Conservation (phyloP, 495 filamentous ascomycete species). For the Tuber microsphaerosporum region DNA sequence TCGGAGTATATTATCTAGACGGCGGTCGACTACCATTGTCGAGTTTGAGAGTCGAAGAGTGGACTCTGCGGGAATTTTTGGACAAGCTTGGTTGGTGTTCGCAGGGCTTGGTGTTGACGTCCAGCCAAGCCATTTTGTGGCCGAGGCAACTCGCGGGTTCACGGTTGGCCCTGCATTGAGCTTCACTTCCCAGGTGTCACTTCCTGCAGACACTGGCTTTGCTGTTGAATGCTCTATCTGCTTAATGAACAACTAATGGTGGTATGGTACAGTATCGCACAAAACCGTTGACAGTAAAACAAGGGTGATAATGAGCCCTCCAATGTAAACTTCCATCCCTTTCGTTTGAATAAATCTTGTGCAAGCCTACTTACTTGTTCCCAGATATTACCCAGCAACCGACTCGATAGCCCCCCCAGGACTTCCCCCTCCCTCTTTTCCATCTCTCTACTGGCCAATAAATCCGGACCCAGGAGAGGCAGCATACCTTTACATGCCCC, state of each 20-base stretch:
- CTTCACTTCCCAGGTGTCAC: not conserved
- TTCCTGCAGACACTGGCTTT: not conserved
- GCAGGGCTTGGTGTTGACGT: conserved; percentile 23
- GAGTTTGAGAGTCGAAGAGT: conserved; percentile 6
- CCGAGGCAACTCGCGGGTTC: not conserved
- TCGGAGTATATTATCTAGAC: conserved; percentile 41
- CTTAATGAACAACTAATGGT: not conserved
- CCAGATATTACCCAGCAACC: conserved; percentile 20
- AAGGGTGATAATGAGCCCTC: not conserved
- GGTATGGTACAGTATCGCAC: not conserved
- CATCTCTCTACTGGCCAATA: conserved; percentile 77
- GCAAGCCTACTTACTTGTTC: conserved; percentile 8
- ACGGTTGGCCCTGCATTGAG: not conserved
- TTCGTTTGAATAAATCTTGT: not conserved
- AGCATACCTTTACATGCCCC: conserved; percentile 66
- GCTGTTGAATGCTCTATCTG: not conserved
- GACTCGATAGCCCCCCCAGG: conserved; percentile 48
- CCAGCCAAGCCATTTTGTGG: conserved; percentile 20
- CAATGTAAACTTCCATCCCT: not conserved
- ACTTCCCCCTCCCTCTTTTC: conserved; percentile 71
- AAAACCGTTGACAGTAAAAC: not conserved
- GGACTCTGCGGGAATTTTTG: not conserved
- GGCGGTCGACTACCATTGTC: conserved; percentile 38
- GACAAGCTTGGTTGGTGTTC: conserved; percentile 19
- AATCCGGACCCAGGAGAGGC: conserved; percentile 48